Evolutionary conservation across 2,329 filamentous ascomycete genomes (phyloP), one percentile per base, ranked within the genome.

Genomic region (Aureobasidium leucospermi): DNA sequence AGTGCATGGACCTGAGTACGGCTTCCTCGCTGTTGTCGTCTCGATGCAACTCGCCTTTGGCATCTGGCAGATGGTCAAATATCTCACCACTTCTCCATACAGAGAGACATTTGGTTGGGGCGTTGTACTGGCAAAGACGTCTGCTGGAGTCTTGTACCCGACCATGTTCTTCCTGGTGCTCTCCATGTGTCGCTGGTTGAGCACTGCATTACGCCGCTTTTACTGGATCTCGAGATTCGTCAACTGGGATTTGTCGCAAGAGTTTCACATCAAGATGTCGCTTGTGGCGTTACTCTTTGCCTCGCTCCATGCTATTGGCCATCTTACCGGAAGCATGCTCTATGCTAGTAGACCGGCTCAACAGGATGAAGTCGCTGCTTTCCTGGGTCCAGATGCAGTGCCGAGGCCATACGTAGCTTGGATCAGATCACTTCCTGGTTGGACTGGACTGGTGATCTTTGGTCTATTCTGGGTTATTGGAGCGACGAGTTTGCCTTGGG

Each of bases 91-190:
- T 1, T 65, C 69, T 0, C 63, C 72, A 10, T 81, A 79, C 60
- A 75, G 76, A 15, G 75, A 73, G 13, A 81, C 77, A 0, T 78
- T 83, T 16, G 81, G 80, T 11, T 82, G 80, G 79, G 81, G 81
- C 6, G 76, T 81, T 7, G 78, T 81, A 4, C 66, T 84, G 52
- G 78, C 81, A 3, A 84, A 84, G 68, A 77, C 78, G 0, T 78
- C 73, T 45, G 80, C 81, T 9, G 82, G 82, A 3, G 76, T 78
- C 0, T 65, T 84, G 1, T 84, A 83, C 51, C 80, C 81, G 16
- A 83, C 80, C 1, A 76, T 84, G 59, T 83, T 83, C 70, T 83
- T 84, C 64, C 72, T 84, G 60, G 73, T 84, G 6, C 69, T 84
- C 5, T 82, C 79, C 65, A 84, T 84, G 81, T 82, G 79, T 13